Evolutionary conservation across 208 protist genomes (phyloP).

Genomic region (Trypanosoma theileri): DNA sequence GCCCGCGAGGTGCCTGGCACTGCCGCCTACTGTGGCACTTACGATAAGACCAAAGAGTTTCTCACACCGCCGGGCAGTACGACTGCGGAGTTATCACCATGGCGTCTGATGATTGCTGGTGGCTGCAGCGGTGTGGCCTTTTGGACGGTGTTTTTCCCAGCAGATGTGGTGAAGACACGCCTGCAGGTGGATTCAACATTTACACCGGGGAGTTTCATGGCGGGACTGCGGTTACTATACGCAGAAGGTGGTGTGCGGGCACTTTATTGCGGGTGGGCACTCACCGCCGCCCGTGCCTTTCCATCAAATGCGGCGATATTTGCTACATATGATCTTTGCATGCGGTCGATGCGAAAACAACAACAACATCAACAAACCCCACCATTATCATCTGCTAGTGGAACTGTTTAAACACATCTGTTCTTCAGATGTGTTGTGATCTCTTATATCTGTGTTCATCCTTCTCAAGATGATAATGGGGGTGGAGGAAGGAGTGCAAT

Average conservation of each 20-base stretch:
- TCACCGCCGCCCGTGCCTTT: conserved; percentile 80
- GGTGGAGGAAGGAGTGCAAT: too few species aligned
- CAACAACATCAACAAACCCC: not conserved
- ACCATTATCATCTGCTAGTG: too few species aligned
- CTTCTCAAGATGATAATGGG: too few species aligned
- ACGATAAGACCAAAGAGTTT: conserved; percentile 63
- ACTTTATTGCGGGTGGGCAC: conserved; percentile 74
- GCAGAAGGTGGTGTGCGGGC: conserved; percentile 50
- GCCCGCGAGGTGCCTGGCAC: conserved; percentile 83
- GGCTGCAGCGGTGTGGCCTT: conserved; percentile 74
- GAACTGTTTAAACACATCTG: too few species aligned
- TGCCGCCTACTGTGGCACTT: conserved; percentile 81
- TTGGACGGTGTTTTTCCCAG: conserved; percentile 86
- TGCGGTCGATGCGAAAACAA: conserved; percentile 1
- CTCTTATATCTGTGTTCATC: too few species aligned
- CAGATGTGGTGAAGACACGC: conserved; percentile 86
- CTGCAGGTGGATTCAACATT: conserved; percentile 75
- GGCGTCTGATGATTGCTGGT: conserved; percentile 70
- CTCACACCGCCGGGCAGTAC: conserved; percentile 44
- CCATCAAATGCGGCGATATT: conserved; percentile 85
- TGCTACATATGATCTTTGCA: conserved; percentile 42
- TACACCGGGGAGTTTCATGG: conserved; percentile 25
- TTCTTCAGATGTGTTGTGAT: too few species aligned
- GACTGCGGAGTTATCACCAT: conserved; percentile 41
- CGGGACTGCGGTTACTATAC: conserved; percentile 46